Conservation (phyloP, 208 protist species). For the Ichthyophonus hoferi region DNA sequence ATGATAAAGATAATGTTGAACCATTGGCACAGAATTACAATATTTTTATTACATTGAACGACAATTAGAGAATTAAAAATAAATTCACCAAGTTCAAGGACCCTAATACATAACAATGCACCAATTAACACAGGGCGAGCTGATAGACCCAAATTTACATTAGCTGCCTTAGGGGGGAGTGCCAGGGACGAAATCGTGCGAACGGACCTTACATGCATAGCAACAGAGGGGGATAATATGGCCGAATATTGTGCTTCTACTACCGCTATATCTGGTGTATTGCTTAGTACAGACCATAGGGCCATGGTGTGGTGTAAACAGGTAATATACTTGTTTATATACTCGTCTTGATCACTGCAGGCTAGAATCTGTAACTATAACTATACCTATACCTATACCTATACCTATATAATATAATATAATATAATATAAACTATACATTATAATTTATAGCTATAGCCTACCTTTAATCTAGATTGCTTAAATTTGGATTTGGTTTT, state of each 20-base stretch:
- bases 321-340: background rate
- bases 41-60: no score
- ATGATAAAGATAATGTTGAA: background rate
- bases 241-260: background rate
- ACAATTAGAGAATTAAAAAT: no score
- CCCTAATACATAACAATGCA: background rate
- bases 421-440: background rate
- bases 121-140: background rate
- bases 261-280: background rate
- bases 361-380: background rate
- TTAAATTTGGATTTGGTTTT: background rate
- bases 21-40: no score
- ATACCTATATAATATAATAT: background rate
- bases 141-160: background rate
- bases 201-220: background rate
- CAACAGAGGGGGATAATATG: background rate
- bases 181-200: background rate
- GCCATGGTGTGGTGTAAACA: constrained; percentile 24
- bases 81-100: background rate
- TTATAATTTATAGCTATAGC: background rate
- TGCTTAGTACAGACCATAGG: background rate
- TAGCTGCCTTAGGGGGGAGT: background rate
- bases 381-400: background rate
- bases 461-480: background rate
- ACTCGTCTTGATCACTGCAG: background rate